Conservation (phyloP, 2,329 filamentous ascomycete genomes). For the Cladosporium colombiae region DNA sequence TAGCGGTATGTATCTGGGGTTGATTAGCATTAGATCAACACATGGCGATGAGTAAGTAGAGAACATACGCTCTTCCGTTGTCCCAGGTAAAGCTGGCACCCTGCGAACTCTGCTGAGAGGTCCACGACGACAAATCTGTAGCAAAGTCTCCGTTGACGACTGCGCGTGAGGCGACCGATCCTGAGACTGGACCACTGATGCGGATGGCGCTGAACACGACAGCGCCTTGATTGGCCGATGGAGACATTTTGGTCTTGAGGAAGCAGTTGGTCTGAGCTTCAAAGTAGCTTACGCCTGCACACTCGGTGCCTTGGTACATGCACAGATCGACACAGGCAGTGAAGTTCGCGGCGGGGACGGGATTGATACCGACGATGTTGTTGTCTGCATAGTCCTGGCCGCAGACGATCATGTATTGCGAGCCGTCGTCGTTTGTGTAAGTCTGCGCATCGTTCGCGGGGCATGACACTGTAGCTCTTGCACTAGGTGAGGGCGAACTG, state of each 20-base stretch:
- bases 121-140: neutral
- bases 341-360: neutral
- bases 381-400: neutral
- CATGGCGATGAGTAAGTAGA: neutral
- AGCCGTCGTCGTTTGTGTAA: conserved; percentile 6
- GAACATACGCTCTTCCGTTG: conserved; percentile 1
- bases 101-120: neutral
- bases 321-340: neutral
- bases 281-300: neutral
- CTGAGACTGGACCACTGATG: neutral
- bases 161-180: neutral
- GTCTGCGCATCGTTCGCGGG: neutral
- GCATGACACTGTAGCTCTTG: neutral
- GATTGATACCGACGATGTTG: neutral
- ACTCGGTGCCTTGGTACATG: conserved; percentile 2
- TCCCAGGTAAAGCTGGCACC: neutral
- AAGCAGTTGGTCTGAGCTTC: neutral
- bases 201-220: conserved; percentile 2
- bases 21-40: neutral
- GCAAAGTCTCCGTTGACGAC: neutral
- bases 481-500: neutral
- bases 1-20: neutral
- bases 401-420: conserved; percentile 5
- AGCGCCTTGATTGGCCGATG: neutral
- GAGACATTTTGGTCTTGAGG: conserved; percentile 4